Evolutionary conservation across 129 eudicot species (phyloP).

Genomic region (Apium graveolens): DNA sequence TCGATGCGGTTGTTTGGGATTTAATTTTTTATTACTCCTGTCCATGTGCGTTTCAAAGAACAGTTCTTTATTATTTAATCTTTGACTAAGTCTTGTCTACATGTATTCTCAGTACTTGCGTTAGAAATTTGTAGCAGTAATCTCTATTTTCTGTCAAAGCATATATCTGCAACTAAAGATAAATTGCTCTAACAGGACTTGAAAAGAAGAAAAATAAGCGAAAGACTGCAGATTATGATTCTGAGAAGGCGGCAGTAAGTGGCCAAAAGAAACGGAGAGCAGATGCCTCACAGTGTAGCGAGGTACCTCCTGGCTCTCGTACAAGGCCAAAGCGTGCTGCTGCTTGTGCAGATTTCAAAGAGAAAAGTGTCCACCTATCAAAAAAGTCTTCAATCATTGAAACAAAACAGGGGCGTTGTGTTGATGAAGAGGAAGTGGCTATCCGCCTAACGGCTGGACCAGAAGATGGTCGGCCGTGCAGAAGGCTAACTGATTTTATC

Average conservation of each 20-base stretch:
- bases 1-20: background rate
- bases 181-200: background rate
- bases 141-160: background rate
- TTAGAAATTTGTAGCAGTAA: background rate
- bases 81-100: background rate
- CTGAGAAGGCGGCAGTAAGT: slow-evolving; percentile 5
- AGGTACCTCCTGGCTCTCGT: slow-evolving; percentile 12
- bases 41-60: background rate
- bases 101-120: background rate
- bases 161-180: background rate
- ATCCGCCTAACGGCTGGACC: slow-evolving; percentile 20
- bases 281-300: slow-evolving; percentile 8
- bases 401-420: slow-evolving; percentile 18
- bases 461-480: slow-evolving; percentile 28
- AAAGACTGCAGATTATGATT: background rate
- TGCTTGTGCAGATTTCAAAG: slow-evolving; percentile 30
- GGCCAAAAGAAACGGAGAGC: slow-evolving; percentile 9
- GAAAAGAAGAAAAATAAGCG: background rate
- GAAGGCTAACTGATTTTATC: slow-evolving; percentile 50
- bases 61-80: background rate
- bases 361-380: slow-evolving; percentile 12
- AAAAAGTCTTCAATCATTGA: slow-evolving; percentile 21
- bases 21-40: background rate
- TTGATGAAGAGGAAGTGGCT: slow-evolving; percentile 26
- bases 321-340: slow-evolving; percentile 32